Evolutionary conservation across 148 eudicot genomes (phyloP), one percentile per base, ranked within the genome.

Genomic region (Limonium bicolor): DNA sequence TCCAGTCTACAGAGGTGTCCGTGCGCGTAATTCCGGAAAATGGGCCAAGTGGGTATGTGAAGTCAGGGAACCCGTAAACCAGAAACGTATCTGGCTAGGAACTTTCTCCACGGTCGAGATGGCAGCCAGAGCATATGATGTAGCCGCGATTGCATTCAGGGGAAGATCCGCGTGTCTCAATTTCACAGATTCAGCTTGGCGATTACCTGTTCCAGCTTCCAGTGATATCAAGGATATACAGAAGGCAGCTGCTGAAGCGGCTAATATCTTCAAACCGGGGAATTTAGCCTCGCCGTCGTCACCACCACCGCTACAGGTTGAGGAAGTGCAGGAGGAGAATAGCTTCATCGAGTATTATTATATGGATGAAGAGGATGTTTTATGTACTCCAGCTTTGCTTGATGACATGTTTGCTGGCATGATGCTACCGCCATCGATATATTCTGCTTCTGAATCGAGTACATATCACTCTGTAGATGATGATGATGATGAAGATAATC

Each of bases 31-130:
- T 52, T 67, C 78, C 6, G 82, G 76, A 1, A 86, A 81, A 48
- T 86, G 95, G 95, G n/a, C n/a, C n/a, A n/a, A n/a, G n/a, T n/a
- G n/a, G n/a, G 93, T 86, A 0, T 77, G 80, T 9, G 95, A 86
- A 44, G 76, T 86, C 0, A 66, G 95, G 1, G 76, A 81, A 41
- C 95, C 95, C 9, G 73, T 79, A 48, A 84, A 69, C 54, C 69
- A 65, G 27, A 34, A 76, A 1, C 54, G 95, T 11, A 69, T 81
- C 1, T 86, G 95, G 95, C 75, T 86, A 0, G 95, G 95, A 1
- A 86, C 95, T 0, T 86, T 66, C 25, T 72, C 61, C 0, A 81
- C 92, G 0, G 76, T 63, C 13, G 95, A 86, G 27, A 86, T 86
- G 95, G 95, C 95, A 0, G 95, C 95, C 0, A 55, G 95, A 0